A percentile compares a stretch with the other conserved stretches of the same genome.
These are phyloP conservation scores for Orbilia brochopaga DNA, from an alignment of 2,329 filamentous ascomycete species.

Conservation along the genomic window DNA sequence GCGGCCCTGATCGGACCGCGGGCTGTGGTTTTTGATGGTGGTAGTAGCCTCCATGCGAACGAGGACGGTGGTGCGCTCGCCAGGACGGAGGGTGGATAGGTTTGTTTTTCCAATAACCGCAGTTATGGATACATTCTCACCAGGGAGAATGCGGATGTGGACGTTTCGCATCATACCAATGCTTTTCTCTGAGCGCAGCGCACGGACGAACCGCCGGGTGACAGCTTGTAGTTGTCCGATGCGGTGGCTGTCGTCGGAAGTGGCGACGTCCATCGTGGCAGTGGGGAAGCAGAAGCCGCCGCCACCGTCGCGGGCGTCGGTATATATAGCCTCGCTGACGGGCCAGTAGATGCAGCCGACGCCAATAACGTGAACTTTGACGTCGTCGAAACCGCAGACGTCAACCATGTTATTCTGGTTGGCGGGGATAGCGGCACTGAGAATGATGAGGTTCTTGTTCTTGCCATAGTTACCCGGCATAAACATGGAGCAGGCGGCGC, in stretches of 20 bases:
- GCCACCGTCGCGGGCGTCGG: conserved; percentile 23
- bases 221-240: conserved; percentile 13
- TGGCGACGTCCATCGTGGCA: conserved; percentile 25
- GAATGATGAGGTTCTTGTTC: conserved; percentile 42
- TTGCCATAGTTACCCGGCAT: conserved; percentile 31
- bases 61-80: conserved; percentile 33
- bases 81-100: conserved; percentile 19
- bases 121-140: conserved; percentile 4
- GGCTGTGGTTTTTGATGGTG: not conserved
- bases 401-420: conserved; percentile 31
- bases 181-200: conserved; percentile 10
- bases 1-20: conserved; percentile 1
- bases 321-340: conserved; percentile 26
- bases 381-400: conserved; percentile 42
- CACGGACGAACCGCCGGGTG: conserved; percentile 20
- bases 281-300: conserved; percentile 36
- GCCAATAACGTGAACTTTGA: conserved; percentile 39
- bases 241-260: conserved; percentile 4
- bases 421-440: conserved; percentile 17
- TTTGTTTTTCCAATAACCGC: conserved; percentile 19
- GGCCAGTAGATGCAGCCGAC: conserved; percentile 38
- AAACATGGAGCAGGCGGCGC: conserved; percentile 39
- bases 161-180: conserved; percentile 40
- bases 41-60: conserved; percentile 23
- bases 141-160: conserved; percentile 1